Percentiles rank a stretch among this genome's conserved stretches.
These are phyloP conservation scores for Friedmanniomyces simplex DNA, from an alignment of 495 filamentous ascomycete genomes.

Conservation along the genomic window DNA sequence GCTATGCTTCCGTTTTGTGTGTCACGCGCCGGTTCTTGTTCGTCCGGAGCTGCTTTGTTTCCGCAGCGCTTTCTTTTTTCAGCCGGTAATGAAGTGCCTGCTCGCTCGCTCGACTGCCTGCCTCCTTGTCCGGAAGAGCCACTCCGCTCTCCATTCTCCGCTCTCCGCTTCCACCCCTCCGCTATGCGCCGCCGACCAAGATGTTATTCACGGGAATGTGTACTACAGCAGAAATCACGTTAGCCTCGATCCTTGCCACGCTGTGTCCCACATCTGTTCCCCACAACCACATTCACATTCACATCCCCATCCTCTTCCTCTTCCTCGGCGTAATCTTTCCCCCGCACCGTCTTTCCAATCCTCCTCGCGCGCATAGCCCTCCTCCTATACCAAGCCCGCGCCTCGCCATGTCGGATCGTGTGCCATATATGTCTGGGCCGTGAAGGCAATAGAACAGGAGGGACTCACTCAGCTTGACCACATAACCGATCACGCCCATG, in stretches of 20 bases:
- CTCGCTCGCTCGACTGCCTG: not conserved
- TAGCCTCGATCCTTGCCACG: not conserved
- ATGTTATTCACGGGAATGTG: conserved; percentile 82
- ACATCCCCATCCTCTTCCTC: no score
- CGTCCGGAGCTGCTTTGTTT: no score
- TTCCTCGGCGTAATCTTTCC: no score
- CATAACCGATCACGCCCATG: conserved; percentile 80
- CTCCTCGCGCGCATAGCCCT: no score
- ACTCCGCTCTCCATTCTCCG: not conserved
- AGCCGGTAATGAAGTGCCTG: no score
- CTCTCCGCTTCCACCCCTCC: not conserved
- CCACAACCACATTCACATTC: not conserved
- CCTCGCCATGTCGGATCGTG: not conserved
- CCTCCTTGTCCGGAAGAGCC: no score
- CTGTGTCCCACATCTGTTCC: not conserved
- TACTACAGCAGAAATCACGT: conserved; percentile 34
- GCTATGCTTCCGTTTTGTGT: no score
- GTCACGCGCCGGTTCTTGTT: no score
- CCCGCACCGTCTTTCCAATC: no score
- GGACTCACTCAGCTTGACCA: conserved; percentile 80
- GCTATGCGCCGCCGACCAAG: conserved; percentile 56
- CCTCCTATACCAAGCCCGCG: no score
- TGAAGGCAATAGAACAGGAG: no score
- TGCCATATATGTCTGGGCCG: not conserved
- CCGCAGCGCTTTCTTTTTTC: no score